Evolutionary conservation across 306 rosid genomes (phyloP).

Genomic region (Medicago ruthenica): DNA sequence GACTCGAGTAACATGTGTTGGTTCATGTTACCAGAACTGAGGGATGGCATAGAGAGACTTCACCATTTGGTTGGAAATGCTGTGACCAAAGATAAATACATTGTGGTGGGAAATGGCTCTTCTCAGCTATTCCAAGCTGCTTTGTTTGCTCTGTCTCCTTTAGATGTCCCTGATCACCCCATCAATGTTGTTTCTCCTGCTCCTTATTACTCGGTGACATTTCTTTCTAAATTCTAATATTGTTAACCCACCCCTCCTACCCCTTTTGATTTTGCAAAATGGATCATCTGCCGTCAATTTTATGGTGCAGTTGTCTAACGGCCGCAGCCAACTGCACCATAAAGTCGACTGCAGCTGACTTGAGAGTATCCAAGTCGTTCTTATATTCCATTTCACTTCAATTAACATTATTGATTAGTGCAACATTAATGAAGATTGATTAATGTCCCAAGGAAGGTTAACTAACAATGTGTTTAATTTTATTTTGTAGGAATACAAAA

Average conservation of each 20-base stretch:
- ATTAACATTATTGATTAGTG: too few species aligned
- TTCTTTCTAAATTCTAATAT: background rate
- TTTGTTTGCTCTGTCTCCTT: constrained; percentile 63
- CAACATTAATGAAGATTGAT: background rate
- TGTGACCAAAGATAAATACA: constrained; percentile 48
- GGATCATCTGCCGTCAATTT: too few species aligned
- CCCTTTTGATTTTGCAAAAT: too few species aligned
- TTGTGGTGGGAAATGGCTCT: constrained; percentile 78
- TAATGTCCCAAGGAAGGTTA: background rate
- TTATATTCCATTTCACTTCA: too few species aligned
- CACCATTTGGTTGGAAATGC: constrained; percentile 76
- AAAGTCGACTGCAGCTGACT: too few species aligned
- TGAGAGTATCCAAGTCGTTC: background rate
- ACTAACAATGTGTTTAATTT: background rate
- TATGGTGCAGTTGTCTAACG: too few species aligned
- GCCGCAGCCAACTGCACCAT: too few species aligned
- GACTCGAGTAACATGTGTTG: constrained; percentile 60
- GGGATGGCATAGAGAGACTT: constrained; percentile 51
- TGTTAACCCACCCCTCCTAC: background rate
- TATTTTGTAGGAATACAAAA: constrained; percentile 61
- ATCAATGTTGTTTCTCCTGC: constrained; percentile 66
- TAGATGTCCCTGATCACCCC: constrained; percentile 47
- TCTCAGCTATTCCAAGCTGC: constrained; percentile 81
- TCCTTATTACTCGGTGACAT: constrained; percentile 76
- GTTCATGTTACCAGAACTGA: constrained; percentile 61